Percentiles rank a stretch among this genome's conserved stretches.
phyloP scores from a whole-genome alignment of 73 alveolate genomes.

The Paramecium sexaurelia region DNA sequence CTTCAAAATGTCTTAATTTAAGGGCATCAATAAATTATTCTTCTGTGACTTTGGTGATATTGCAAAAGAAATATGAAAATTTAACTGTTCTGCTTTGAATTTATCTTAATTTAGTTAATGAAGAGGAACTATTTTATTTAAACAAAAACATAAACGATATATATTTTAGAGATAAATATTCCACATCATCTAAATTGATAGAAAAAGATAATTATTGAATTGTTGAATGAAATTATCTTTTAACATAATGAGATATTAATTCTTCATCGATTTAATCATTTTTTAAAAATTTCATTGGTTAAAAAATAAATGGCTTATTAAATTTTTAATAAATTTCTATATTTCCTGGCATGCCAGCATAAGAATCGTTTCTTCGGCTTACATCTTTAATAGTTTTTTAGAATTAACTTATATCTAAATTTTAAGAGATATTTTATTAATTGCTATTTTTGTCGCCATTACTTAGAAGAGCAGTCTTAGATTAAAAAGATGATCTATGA shows the following conservation, averaged over 20 bases:
- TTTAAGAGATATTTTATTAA: neutral
- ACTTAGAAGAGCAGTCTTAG: conserved; percentile 31
- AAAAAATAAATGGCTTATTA: neutral
- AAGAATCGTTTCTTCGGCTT: neutral
- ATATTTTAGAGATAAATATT: conserved; percentile 11
- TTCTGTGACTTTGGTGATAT: conserved; percentile 32
- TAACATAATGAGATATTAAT: neutral
- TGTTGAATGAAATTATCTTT: conserved; percentile 35
- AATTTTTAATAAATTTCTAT: neutral
- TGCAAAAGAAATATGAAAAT: conserved; percentile 18
- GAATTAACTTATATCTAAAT: conserved; percentile 25
- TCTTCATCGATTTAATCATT: conserved; percentile 19
- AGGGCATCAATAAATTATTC: neutral
- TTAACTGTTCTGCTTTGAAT: conserved; percentile 15
- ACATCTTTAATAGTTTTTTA: conserved; percentile 40
- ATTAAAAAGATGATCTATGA: conserved; percentile 23
- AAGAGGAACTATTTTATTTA: conserved; percentile 37
- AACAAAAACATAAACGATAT: conserved; percentile 24
- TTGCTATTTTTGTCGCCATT: neutral
- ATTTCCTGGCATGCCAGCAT: neutral
- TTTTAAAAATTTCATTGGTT: neutral
- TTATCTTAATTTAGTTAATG: conserved; percentile 25
- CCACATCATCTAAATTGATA: conserved; percentile 9
- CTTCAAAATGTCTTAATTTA: neutral
- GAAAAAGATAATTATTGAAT: conserved; percentile 17